A percentile compares a stretch with the other conserved stretches of the same genome.
Evolutionary conservation across 805 yeast species (phyloP).

Genomic region (Phaffomyces antillensis): DNA sequence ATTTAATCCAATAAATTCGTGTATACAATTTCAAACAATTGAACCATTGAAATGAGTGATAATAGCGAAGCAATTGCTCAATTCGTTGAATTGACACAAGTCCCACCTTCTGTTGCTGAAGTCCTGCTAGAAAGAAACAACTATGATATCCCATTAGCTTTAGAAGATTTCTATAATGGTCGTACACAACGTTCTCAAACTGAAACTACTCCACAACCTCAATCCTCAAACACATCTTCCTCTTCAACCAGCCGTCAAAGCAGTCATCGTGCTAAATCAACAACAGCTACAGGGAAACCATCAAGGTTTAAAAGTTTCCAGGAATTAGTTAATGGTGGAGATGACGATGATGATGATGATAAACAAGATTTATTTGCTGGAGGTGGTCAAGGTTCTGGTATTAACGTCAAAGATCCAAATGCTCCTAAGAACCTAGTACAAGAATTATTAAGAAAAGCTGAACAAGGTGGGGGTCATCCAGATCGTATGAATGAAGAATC

Average conservation of each 20-base stretch:
- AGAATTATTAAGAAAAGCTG: conserved; percentile 61
- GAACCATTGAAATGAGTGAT: conserved; percentile 4
- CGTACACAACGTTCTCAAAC: conserved; percentile 8
- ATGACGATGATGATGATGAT: conserved; percentile 40
- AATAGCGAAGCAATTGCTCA: conserved; percentile 6
- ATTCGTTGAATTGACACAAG: conserved; percentile 17
- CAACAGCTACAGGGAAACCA: conserved; percentile 9
- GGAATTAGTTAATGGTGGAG: conserved; percentile 31
- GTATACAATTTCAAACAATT: neutral
- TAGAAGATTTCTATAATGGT: conserved; percentile 27
- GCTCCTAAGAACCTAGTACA: conserved; percentile 38
- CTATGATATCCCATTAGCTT: conserved; percentile 26
- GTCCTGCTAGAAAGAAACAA: conserved; percentile 19
- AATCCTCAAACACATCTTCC: neutral
- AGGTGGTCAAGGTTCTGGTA: conserved; percentile 64
- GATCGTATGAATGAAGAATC: conserved; percentile 26
- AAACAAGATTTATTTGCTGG: conserved; percentile 56
- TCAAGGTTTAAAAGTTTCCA: conserved; percentile 34
- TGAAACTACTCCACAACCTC: conserved; percentile 2
- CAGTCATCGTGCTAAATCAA: conserved; percentile 1
- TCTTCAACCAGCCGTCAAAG: neutral
- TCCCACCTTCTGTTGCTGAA: conserved; percentile 16
- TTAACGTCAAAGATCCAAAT: conserved; percentile 70
- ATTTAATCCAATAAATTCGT: no score
- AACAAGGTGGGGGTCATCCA: conserved; percentile 46